Base-by-base conservation (phyloP, 1,284 basidiomycete genomes). In the Sporisorium scitamineum region DNA sequence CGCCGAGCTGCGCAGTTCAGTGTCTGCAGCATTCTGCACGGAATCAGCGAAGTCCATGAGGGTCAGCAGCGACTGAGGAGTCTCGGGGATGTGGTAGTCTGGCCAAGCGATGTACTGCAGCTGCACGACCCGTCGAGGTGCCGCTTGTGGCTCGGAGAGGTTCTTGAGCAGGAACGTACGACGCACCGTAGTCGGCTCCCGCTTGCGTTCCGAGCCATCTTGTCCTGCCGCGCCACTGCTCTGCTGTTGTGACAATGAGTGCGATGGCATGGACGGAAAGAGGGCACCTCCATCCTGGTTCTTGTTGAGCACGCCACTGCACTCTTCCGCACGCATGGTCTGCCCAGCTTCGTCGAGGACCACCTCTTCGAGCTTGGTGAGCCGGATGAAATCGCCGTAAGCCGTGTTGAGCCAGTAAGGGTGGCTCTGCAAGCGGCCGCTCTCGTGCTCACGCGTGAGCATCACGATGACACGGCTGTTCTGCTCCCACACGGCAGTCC, bases 371-470 rank as follows among this genome's bases (percentile, higher is more conserved):
- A 80, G 42, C 69, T 78, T 65, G 41, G 62, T 64, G 39, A 82
- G 48, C 0, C 68, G 57, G 27, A 82, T 68, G 22, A 41, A 31
- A 4, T 62, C 59, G 94, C 94, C 94, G 82, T 92, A 95, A 26
- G 87, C 84, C 14, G 88, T 88, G 29, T 91, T 89, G 26, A 89
- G 88, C 95, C 95, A 98, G 86, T 99, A 99, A 32, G 91, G 88
- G 44, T 94, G 94, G 84, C 95, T 97, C 86, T 99, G 97, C 75
- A 94, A 88, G 78, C 91, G 90, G 6, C 93, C 90, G 41, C 92
- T 93, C 86, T 99, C 96, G 73, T 92, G 89, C 85, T 97, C 93
- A 56, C 92, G 92, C 0, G 96, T 97, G 62, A 98, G 90, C 96
- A 90, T 90, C 65, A 89, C 88, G 59, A 90, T 89, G 27, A 89